phyloP scores from a whole-genome alignment of 768 basidiomycete species.

The Gymnopilus dilepis region DNA sequence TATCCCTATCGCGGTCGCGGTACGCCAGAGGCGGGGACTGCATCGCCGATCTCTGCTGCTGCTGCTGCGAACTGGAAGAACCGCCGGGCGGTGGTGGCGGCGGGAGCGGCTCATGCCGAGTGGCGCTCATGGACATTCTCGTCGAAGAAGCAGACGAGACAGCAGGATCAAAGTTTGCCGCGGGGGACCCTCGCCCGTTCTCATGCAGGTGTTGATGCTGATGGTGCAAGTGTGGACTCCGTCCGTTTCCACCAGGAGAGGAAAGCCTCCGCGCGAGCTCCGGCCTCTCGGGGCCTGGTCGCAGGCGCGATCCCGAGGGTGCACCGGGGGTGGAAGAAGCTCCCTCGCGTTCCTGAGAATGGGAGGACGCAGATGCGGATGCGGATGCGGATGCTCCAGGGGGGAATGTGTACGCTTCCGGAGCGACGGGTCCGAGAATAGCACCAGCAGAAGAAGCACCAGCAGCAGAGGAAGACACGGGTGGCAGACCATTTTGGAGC shows the following conservation, averaged over 20 bases:
- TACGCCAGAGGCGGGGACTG: conserved; percentile 41
- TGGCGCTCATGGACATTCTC: conserved; percentile 52
- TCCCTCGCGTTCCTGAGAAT: no score
- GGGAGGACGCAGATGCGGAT: no score
- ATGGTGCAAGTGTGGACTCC: not conserved
- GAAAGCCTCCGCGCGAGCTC: conserved; percentile 40
- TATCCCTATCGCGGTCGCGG: conserved; percentile 27
- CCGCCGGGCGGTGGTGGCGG: conserved; percentile 24
- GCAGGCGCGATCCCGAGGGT: conserved; percentile 15
- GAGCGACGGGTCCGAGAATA: conserved; percentile 14
- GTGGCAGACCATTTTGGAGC: conserved; percentile 25
- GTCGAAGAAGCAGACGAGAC: no score
- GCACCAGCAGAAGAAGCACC: no score
- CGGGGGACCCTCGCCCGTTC: conserved; percentile 48
- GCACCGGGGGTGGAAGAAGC: no score
- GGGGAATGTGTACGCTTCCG: conserved; percentile 52
- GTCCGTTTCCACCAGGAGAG: conserved; percentile 46
- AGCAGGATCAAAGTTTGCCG: conserved; percentile 57
- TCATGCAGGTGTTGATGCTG: conserved; percentile 28
- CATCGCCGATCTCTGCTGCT: conserved; percentile 21
- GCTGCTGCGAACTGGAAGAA: conserved; percentile 2
- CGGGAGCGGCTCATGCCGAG: conserved; percentile 51
- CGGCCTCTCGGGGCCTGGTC: conserved; percentile 34
- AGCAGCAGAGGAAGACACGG: not conserved
- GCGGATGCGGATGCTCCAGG: conserved; percentile 31